Evolutionary conservation across 345 rosid species (phyloP).

Genomic region (Brassica rapa): DNA sequence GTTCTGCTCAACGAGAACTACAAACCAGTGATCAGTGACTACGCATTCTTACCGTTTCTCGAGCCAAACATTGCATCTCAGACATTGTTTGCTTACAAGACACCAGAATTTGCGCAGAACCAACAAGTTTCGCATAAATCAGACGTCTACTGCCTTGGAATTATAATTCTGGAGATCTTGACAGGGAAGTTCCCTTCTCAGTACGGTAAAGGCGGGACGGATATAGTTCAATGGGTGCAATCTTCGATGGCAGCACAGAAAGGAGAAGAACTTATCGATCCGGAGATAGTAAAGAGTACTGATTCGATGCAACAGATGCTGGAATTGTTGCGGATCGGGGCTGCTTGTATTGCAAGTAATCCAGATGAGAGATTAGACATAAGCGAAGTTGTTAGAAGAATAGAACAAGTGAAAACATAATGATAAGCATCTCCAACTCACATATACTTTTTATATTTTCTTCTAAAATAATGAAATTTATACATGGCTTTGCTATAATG

Average conservation of each 20-base stretch:
- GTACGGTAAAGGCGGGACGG: conserved; percentile 63
- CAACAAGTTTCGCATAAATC: conserved; percentile 60
- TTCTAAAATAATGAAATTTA: too few relatives aligned
- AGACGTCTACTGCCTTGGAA: conserved; percentile 79
- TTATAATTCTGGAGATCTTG: conserved; percentile 68
- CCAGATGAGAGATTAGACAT: conserved; percentile 54
- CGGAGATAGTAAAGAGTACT: conserved; percentile 49
- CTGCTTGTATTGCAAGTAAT: conserved; percentile 54
- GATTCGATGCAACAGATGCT: conserved; percentile 48
- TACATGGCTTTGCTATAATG: too few relatives aligned
- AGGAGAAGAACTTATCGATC: conserved; percentile 63
- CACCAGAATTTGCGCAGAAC: conserved; percentile 57
- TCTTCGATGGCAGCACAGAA: conserved; percentile 43
- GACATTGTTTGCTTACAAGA: conserved; percentile 56
- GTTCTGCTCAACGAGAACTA: conserved; percentile 54
- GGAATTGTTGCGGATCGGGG: conserved; percentile 59
- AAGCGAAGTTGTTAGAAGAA: conserved; percentile 57
- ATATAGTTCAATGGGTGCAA: conserved; percentile 61
- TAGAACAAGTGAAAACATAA: conserved; percentile 50
- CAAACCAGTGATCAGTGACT: conserved; percentile 68
- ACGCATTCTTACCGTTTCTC: conserved; percentile 60
- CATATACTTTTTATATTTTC: too few relatives aligned
- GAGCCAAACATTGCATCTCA: conserved; percentile 42
- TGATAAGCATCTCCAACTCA: neutral
- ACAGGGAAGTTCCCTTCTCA: conserved; percentile 83